phyloP scores from a whole-genome alignment of 768 basidiomycete species.

The Lepiota venenata region DNA sequence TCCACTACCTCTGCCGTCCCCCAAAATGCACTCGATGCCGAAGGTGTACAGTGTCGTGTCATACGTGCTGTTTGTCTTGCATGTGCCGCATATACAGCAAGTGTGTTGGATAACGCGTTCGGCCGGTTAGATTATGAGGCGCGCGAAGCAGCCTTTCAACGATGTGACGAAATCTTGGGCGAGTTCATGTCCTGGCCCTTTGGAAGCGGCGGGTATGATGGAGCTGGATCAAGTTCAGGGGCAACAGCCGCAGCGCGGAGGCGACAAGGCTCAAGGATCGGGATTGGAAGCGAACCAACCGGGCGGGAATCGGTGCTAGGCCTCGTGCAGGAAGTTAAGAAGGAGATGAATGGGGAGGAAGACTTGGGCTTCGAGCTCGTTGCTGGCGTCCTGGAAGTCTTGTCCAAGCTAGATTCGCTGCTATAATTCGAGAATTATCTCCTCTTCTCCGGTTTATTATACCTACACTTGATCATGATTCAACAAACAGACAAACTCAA shows the following conservation, averaged over 20 bases:
- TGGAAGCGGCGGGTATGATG: constrained; percentile 27
- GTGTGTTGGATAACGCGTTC: constrained; percentile 93
- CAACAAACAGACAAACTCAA: no score
- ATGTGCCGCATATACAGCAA: constrained; percentile 91
- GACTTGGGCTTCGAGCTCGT: constrained; percentile 90
- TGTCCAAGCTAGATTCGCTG: constrained; percentile 88
- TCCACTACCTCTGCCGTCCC: constrained; percentile 81
- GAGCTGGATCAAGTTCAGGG: not conserved
- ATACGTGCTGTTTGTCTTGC: constrained; percentile 82
- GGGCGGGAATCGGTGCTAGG: constrained; percentile 71
- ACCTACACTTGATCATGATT: no score
- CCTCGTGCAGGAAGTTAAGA: constrained; percentile 68
- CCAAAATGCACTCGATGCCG: constrained; percentile 65
- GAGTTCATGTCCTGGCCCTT: constrained; percentile 94
- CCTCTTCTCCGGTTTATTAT: no score
- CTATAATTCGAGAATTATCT: constrained; percentile 31
- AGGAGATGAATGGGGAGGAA: constrained; percentile 65
- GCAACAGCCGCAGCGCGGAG: constrained; percentile 8
- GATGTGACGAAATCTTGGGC: constrained; percentile 91
- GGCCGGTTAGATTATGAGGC: constrained; percentile 88
- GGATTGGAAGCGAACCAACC: constrained; percentile 39
- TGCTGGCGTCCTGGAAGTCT: constrained; percentile 89
- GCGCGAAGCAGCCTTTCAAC: constrained; percentile 86
- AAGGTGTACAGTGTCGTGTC: constrained; percentile 77
- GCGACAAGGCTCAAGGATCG: constrained; percentile 45